A percentile compares a stretch with the other conserved stretches of the same genome.
phyloP scores from a whole-genome alignment of 441 rosid genomes.

The Adansonia grandidieri region DNA sequence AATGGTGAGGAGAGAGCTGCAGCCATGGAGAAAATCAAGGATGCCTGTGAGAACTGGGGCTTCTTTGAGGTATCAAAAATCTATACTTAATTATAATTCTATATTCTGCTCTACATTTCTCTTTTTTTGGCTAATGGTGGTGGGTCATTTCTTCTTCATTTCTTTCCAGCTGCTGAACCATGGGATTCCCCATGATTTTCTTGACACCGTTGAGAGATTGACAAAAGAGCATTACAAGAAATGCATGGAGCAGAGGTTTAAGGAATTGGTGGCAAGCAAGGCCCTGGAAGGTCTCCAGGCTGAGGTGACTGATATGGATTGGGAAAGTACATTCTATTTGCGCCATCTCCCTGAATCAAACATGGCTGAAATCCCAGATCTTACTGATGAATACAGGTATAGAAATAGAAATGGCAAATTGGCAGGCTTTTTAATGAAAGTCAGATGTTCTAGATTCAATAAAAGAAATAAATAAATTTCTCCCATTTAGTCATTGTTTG shows the following conservation, averaged over 20 bases:
- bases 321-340: conserved; percentile 86
- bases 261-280: conserved; percentile 63
- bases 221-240: conserved; percentile 80
- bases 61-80: conserved; percentile 57
- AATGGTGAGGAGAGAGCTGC: conserved; percentile 65
- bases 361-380: conserved; percentile 70
- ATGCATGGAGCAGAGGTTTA: conserved; percentile 82
- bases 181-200: conserved; percentile 60
- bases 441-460: not conserved
- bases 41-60: conserved; percentile 78
- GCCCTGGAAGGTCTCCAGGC: conserved; percentile 60
- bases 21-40: conserved; percentile 66
- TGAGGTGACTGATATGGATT: conserved; percentile 79
- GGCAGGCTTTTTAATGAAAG: not conserved
- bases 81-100: not conserved
- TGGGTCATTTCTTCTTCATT: not conserved
- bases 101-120: too few species aligned
- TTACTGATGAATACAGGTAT: conserved; percentile 72
- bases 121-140: not conserved
- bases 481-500: not conserved
- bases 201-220: conserved; percentile 75
- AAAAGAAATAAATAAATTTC: not conserved
- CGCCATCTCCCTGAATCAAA: conserved; percentile 80
- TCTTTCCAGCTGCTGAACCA: conserved; percentile 70
- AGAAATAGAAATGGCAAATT: not conserved